phyloP scores from a whole-genome alignment of 352 stramenopile species.

The Pilasporangium apinafurcum region DNA sequence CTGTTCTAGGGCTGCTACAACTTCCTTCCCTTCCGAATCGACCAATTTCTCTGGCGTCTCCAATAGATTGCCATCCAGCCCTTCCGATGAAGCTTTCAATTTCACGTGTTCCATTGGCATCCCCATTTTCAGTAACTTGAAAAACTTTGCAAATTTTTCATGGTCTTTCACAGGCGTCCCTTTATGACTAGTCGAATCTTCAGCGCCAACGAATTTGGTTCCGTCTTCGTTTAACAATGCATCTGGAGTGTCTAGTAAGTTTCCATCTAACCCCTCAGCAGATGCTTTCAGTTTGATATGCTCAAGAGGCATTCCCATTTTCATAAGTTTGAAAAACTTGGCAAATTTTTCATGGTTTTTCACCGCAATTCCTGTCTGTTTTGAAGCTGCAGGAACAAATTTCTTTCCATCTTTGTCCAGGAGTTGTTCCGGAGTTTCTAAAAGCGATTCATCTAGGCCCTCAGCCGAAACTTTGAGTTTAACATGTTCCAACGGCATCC shows the following conservation, averaged over 20 bases:
- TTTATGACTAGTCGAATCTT: constrained; percentile 7
- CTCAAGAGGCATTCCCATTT: constrained; percentile 78
- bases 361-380: constrained; percentile 31
- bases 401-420: constrained; percentile 43
- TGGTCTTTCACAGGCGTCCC: constrained; percentile 76
- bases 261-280: constrained; percentile 85
- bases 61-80: constrained; percentile 40
- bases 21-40: constrained; percentile 37
- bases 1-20: constrained; percentile 7
- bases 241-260: constrained; percentile 74
- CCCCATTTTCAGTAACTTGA: constrained; percentile 76
- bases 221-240: constrained; percentile 52
- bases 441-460: constrained; percentile 38
- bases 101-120: constrained; percentile 70
- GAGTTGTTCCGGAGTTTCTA: constrained; percentile 51
- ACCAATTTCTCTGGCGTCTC: constrained; percentile 47
- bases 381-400: constrained; percentile 12
- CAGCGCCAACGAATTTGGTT: constrained; percentile 18
- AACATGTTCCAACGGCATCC: constrained; percentile 83
- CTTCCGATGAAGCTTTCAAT: constrained; percentile 56
- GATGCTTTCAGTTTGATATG: constrained; percentile 73
- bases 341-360: constrained; percentile 62
- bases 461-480: constrained; percentile 81
- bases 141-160: constrained; percentile 80
- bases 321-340: constrained; percentile 80